Evolutionary conservation across 1,139 yeast species (phyloP).

Genomic region (Suhomyces anneliseae): DNA sequence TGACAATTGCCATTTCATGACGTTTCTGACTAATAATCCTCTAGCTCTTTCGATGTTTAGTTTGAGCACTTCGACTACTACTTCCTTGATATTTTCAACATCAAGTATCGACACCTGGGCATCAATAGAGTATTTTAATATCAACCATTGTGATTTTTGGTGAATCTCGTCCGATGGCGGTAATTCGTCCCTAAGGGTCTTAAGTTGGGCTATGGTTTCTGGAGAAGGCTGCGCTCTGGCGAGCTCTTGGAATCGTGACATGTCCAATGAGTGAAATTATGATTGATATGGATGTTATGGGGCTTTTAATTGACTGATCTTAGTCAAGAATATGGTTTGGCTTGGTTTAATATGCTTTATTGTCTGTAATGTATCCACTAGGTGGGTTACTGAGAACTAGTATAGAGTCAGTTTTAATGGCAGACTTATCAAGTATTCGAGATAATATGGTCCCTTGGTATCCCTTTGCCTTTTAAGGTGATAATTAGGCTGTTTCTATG

Average conservation of each 20-base stretch:
- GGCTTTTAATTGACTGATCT: no score
- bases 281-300: no score
- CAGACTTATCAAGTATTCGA: no score
- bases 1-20: conserved; percentile 56
- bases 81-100: conserved; percentile 46
- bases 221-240: neutral
- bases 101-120: conserved; percentile 48
- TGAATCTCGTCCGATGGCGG: conserved; percentile 9
- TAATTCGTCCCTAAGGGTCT: neutral
- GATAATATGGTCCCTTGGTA: no score
- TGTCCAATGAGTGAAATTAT: no score
- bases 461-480: no score
- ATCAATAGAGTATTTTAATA: conserved; percentile 47
- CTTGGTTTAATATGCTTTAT: no score
- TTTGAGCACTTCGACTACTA: conserved; percentile 50
- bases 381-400: no score
- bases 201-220: neutral
- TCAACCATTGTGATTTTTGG: conserved; percentile 59
- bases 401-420: no score
- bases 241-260: neutral
- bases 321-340: no score
- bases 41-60: conserved; percentile 58
- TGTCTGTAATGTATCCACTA: no score
- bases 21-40: conserved; percentile 56
- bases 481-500: no score